Base-by-base conservation (phyloP, 768 basidiomycete species). In the Mycena alexandri region DNA sequence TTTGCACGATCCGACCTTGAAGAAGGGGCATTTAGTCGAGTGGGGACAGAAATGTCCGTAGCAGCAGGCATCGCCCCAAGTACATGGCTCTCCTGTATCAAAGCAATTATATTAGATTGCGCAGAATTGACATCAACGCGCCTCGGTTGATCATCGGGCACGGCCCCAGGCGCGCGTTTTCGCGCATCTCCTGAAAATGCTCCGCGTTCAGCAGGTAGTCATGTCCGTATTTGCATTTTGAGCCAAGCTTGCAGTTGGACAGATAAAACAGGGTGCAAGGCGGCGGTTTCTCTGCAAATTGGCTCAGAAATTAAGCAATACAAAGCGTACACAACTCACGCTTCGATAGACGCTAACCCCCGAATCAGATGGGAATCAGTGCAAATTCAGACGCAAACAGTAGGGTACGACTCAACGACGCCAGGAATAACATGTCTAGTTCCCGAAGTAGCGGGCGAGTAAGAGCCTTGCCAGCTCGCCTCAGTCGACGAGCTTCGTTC, bases 231-330 rank as follows among this genome's bases (percentile, higher is more conserved):
- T 84, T 86, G 74, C 90, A 91, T 25, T 84, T 82, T 11, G 78
- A 73, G 17, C 87, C 89, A 61, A 85, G 84, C 73, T 88, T 87
- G 80, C 90, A 91, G 52, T 80, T 82, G 34, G 86, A 83, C 29
- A 91, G 79, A 74, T 90, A 91, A 77, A 87, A 90, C 55, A 89
- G 77, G 19, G 89, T 90, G 74, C 90, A 91, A 17, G 90, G 89
- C 24, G 90, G 85, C 2, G 90, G 89, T 72, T 80, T 86, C 72
- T 90, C 89, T 89, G 72, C 36, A 69, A 41, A 24, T 71, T 76
- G 71, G 73, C 44, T 16, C 62, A 29, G 65, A 63, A 68, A 61
- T 67, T 29, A 63, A 57, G 51, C 63, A 67, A 34, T 42, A 53
- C 25, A 34, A 63, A 56, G 52, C 48, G 25, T 34, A 54, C 55